Base-by-base conservation (phyloP, 345 rosid species). In the Clarkia xantiana region DNA sequence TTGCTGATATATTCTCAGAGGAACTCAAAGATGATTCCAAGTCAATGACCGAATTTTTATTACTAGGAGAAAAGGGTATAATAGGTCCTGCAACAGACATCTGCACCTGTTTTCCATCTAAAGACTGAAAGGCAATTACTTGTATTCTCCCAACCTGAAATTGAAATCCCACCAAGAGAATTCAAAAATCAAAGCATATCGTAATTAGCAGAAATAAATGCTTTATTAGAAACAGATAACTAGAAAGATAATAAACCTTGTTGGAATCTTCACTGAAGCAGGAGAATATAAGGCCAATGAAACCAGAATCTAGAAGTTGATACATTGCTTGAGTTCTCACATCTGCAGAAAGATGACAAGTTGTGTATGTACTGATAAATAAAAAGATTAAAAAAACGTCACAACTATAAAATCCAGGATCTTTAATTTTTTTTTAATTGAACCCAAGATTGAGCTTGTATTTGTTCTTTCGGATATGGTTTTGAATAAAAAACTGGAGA, bases 311-410 rank as follows among this genome's bases (percentile, higher is more conserved):
- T 47, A 91, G 77, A 51, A 91, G 90, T 68, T 91, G 98, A 71
- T 84, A 91, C 96, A 86, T 91, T 49, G 93, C 94, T 69, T 91
- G 98, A 47, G 98, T 91, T 48, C 94, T 78, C 61, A 91, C 98
- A 81, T 86, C 98, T 91, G 80, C 67, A 73, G 54, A 63, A 56
- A 50, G 42, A 11, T n/a, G n/a, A n/a, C n/a, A n/a, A n/a, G n/a
- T n/a, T n/a, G n/a, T n/a, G n/a, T n/a, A n/a, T n/a, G n/a, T n/a
- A n/a, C n/a, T n/a, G n/a, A n/a, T n/a, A n/a, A n/a, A n/a, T n/a
- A n/a, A n/a, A n/a, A n/a, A n/a, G n/a, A n/a, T n/a, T n/a, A n/a
- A n/a, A n/a, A n/a, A n/a, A n/a, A n/a, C n/a, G n/a, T n/a, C n/a
- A n/a, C n/a, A n/a, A n/a, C n/a, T n/a, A n/a, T n/a, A n/a, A n/a